Evolutionary conservation across 2,329 filamentous ascomycete genomes (phyloP).

Genomic region (Elsinoe australis): DNA sequence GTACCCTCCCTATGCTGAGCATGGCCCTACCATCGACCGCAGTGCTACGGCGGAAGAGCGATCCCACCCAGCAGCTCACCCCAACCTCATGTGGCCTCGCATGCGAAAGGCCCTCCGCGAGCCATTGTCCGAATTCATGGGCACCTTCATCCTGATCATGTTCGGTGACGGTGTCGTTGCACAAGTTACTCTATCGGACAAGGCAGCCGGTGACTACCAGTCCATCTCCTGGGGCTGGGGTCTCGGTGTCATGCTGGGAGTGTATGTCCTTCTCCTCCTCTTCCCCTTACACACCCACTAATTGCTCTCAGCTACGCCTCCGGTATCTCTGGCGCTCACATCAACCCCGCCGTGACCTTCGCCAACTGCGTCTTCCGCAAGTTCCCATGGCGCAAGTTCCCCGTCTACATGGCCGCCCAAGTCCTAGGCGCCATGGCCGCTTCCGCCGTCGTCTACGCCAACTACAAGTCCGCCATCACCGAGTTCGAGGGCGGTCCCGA

Average conservation of each 20-base stretch:
- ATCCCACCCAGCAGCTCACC: constrained; percentile 20
- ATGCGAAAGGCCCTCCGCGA: constrained; percentile 48
- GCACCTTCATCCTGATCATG: constrained; percentile 59
- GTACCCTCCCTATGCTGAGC: constrained; percentile 19
- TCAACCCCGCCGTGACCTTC: constrained; percentile 62
- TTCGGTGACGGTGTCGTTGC: constrained; percentile 67
- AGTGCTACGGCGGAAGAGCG: constrained; percentile 24
- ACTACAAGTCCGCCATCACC: constrained; percentile 55
- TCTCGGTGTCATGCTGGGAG: constrained; percentile 22
- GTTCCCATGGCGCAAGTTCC: constrained; percentile 62
- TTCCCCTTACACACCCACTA: constrained; percentile 57
- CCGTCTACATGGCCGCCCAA: constrained; percentile 59
- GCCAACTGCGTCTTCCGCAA: constrained; percentile 61
- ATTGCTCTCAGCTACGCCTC: constrained; percentile 63
- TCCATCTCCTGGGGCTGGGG: constrained; percentile 43
- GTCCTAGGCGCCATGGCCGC: constrained; percentile 59
- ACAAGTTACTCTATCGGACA: constrained; percentile 54
- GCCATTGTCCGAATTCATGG: constrained; percentile 60
- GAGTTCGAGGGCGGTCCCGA: constrained; percentile 51
- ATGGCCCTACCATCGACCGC: constrained; percentile 27
- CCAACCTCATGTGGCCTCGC: constrained; percentile 45
- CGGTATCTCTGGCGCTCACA: constrained; percentile 58
- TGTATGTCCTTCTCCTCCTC: constrained; percentile 55
- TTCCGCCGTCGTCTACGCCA: constrained; percentile 38
- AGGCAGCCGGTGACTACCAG: constrained; percentile 45